Conservation (phyloP, 1,284 basidiomycete species). For the Coriolopsis trogii region DNA sequence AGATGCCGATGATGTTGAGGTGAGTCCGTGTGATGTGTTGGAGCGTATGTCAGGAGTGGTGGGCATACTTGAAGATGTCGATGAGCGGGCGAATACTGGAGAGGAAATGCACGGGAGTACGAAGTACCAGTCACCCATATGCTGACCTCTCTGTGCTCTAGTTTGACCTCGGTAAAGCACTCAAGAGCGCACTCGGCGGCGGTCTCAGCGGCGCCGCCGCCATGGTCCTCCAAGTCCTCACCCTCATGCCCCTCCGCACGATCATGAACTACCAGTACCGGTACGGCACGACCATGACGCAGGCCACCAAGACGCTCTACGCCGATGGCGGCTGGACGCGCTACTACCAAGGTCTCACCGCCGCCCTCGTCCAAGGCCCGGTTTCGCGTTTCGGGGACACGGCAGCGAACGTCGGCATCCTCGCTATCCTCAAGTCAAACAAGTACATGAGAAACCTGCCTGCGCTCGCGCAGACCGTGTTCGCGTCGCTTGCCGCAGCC, state of each 20-base stretch:
- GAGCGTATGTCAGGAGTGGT: not conserved
- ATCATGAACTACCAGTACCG: slow-evolving; percentile 93
- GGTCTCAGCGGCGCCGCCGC: slow-evolving; percentile 85
- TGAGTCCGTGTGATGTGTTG: slow-evolving; percentile 35
- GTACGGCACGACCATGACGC: slow-evolving; percentile 75
- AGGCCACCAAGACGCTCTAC: slow-evolving; percentile 70
- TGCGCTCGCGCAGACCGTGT: slow-evolving; percentile 65
- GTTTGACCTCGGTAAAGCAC: slow-evolving; percentile 77
- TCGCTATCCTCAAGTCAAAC: slow-evolving; percentile 75
- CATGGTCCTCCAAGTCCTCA: slow-evolving; percentile 80
- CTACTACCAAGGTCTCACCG: slow-evolving; percentile 82
- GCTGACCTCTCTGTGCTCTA: slow-evolving; percentile 31
- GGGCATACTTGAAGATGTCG: not conserved
- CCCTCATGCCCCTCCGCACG: slow-evolving; percentile 85
- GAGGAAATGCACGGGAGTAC: not conserved
- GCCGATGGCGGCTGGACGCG: slow-evolving; percentile 78
- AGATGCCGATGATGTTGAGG: slow-evolving; percentile 67
- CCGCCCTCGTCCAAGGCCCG: slow-evolving; percentile 83
- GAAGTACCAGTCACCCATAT: not conserved
- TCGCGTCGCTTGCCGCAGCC: slow-evolving; percentile 73
- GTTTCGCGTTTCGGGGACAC: slow-evolving; percentile 87
- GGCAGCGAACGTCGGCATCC: slow-evolving; percentile 81
- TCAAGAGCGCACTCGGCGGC: slow-evolving; percentile 82
- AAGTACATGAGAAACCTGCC: slow-evolving; percentile 67
- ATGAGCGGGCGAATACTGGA: not conserved